Conservation (phyloP, 192 early-diverging fungal species). For the Coemansia sp. region DNA sequence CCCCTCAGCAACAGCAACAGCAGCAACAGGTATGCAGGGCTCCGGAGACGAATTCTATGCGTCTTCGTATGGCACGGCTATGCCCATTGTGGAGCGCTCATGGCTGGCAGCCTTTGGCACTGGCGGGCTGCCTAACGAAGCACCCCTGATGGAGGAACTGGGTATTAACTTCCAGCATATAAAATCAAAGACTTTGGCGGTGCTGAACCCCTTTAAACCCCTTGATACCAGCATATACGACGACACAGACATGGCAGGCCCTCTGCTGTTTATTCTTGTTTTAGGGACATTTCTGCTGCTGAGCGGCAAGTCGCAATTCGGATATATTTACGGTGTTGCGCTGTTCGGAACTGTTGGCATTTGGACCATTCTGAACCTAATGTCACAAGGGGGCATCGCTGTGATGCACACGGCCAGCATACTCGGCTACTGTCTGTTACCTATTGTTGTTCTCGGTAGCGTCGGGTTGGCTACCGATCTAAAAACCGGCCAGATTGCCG, state of each 20-base stretch:
- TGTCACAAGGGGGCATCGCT: constrained; percentile 88
- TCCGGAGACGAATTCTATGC: constrained; percentile 52
- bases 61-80: constrained; percentile 45
- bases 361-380: constrained; percentile 88
- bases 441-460: constrained; percentile 87
- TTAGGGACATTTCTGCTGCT: constrained; percentile 89
- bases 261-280: constrained; percentile 84
- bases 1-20: constrained; percentile 26
- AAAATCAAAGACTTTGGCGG: constrained; percentile 77
- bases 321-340: constrained; percentile 95
- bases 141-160: constrained; percentile 92
- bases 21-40: constrained; percentile 27
- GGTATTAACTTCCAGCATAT: constrained; percentile 95
- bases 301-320: constrained; percentile 93
- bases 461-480: constrained; percentile 68
- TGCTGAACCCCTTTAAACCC: constrained; percentile 78
- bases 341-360: constrained; percentile 83
- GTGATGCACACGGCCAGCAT: constrained; percentile 87
- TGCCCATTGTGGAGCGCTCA: constrained; percentile 52
- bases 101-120: constrained; percentile 80
- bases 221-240: constrained; percentile 86
- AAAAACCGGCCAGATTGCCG: constrained; percentile 62
- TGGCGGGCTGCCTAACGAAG: constrained; percentile 89
- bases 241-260: constrained; percentile 94
- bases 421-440: constrained; percentile 94